Conservation (phyloP, 2,329 filamentous ascomycete genomes). For the Rhexocercosporidium sp. region DNA sequence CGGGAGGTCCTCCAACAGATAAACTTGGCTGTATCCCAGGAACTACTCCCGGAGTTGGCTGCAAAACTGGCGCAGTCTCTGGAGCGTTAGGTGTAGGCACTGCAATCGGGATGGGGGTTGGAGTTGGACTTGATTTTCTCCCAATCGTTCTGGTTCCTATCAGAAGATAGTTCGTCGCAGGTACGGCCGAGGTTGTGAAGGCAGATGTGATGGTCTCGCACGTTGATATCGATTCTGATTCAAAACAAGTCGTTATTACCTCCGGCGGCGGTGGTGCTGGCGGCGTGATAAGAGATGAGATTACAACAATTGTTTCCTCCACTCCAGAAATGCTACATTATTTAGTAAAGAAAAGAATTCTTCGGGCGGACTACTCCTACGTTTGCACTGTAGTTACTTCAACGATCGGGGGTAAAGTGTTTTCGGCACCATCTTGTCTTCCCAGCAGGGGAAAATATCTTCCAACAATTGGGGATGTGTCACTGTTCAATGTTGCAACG, state of each 20-base stretch:
- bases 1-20: background rate
- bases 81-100: background rate
- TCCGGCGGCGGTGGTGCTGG: background rate
- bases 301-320: background rate
- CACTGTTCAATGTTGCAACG: background rate
- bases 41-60: background rate
- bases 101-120: background rate
- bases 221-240: background rate
- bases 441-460: background rate
- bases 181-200: background rate
- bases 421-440: background rate
- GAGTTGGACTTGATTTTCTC: background rate
- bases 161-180: background rate
- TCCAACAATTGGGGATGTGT: background rate
- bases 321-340: background rate
- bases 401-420: background rate
- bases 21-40: background rate
- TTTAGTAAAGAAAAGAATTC: background rate
- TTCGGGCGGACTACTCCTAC: background rate
- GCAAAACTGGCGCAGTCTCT: background rate
- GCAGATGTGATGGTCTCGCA: background rate
- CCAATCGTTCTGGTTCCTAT: conserved; percentile 8
- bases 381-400: background rate
- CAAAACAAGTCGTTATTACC: background rate
- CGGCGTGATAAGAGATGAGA: background rate